phyloP scores from a whole-genome alignment of 73 alveolate genomes.

The Symbiodinium natans region DNA sequence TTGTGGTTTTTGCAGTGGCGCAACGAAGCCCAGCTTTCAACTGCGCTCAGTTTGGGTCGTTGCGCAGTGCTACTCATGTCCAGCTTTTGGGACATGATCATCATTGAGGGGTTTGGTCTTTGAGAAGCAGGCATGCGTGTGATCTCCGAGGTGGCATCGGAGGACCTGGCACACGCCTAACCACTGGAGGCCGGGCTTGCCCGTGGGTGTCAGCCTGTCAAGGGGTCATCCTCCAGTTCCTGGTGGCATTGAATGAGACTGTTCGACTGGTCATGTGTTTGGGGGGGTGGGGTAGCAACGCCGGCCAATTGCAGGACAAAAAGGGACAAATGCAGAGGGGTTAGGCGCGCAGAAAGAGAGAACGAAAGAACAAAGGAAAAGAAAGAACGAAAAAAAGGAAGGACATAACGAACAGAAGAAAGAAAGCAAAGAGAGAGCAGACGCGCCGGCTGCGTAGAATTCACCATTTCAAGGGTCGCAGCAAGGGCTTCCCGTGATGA shows the following conservation, averaged over 20 bases:
- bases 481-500: background rate
- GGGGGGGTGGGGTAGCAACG: too few species aligned
- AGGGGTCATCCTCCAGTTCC: background rate
- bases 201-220: background rate
- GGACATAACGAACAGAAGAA: background rate
- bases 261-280: too few species aligned
- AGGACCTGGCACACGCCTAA: background rate
- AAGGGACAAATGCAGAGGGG: too few species aligned
- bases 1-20: background rate
- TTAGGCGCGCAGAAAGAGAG: too few species aligned
- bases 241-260: too few species aligned
- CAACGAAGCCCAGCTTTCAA: background rate
- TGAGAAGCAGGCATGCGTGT: too few species aligned
- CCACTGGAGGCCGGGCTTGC: background rate
- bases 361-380: background rate
- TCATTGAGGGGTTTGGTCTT: too few species aligned
- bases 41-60: background rate
- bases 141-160: background rate
- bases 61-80: too few species aligned
- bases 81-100: too few species aligned
- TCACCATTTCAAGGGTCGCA: background rate
- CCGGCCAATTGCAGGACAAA: too few species aligned
- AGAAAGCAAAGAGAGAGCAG: background rate
- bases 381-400: background rate
- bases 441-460: background rate